phyloP scores from a whole-genome alignment of 2,329 filamentous ascomycete genomes.

The Monosporascus cannonballus region DNA sequence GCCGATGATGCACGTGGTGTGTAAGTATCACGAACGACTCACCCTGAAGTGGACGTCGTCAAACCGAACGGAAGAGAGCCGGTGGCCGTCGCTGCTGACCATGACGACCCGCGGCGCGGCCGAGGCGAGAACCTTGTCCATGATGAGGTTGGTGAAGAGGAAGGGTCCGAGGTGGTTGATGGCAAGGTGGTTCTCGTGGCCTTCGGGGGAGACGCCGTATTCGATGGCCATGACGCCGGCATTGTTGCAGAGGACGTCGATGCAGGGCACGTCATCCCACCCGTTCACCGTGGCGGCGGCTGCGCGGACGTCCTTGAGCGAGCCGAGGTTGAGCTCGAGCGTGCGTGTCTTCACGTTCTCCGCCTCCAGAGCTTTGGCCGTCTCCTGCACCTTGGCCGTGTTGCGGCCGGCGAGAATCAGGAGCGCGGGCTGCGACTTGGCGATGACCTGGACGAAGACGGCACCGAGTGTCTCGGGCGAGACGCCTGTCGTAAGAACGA shows the following conservation, averaged over 20 bases:
- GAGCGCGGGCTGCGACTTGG: conserved; percentile 30
- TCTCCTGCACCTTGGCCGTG: conserved; percentile 31
- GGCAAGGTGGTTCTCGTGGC: conserved; percentile 31
- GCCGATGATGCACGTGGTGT: neutral
- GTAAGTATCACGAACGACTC: neutral
- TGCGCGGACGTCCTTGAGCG: conserved; percentile 9
- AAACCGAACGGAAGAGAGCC: conserved; percentile 33
- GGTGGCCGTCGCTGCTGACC: conserved; percentile 36
- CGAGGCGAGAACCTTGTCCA: conserved; percentile 21
- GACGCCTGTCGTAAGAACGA: conserved; percentile 35
- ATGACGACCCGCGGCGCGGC: conserved; percentile 31
- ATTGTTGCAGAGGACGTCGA: conserved; percentile 31
- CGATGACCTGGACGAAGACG: conserved; percentile 30
- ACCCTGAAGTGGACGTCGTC: conserved; percentile 37
- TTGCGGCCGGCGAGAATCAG: conserved; percentile 41
- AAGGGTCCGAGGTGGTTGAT: conserved; percentile 32
- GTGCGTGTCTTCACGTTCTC: conserved; percentile 24
- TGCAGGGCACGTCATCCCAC: conserved; percentile 20
- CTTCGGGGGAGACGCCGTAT: conserved; percentile 25
- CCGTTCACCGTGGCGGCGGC: conserved; percentile 30
- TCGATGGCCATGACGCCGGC: conserved; percentile 32
- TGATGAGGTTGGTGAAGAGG: conserved; percentile 31
- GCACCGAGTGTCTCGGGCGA: conserved; percentile 33
- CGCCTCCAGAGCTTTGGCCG: conserved; percentile 28
- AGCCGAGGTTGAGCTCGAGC: conserved; percentile 13